These are phyloP conservation scores for Pseudogymnoascus sp. DNA, from an alignment of 2,329 filamentous ascomycete species.

Conservation along the genomic window DNA sequence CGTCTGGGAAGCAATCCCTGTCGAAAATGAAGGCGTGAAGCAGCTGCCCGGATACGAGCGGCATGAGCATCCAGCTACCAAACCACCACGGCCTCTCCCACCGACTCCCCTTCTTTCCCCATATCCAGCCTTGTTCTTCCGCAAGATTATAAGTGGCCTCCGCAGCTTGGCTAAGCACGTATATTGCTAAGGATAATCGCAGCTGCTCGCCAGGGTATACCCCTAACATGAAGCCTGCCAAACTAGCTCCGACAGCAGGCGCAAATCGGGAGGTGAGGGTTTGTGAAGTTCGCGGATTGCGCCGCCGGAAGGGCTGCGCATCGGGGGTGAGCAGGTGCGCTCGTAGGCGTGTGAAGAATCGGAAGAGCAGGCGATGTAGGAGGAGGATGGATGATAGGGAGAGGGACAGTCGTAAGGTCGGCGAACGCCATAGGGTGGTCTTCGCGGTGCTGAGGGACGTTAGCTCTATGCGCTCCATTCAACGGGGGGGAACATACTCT, in stretches of 20 bases:
- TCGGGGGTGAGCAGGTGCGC: slow-evolving; percentile 72
- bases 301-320: slow-evolving; percentile 69
- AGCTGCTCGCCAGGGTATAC: slow-evolving; percentile 64
- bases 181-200: slow-evolving; percentile 75
- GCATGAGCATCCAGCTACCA: slow-evolving; percentile 76
- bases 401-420: slow-evolving; percentile 69
- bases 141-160: slow-evolving; percentile 83
- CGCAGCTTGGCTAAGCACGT: slow-evolving; percentile 69
- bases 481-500: slow-evolving; percentile 11
- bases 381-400: slow-evolving; percentile 81
- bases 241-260: slow-evolving; percentile 80
- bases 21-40: slow-evolving; percentile 72
- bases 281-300: slow-evolving; percentile 69
- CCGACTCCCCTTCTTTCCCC: slow-evolving; percentile 48
- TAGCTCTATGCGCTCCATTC: slow-evolving; percentile 11
- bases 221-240: slow-evolving; percentile 77
- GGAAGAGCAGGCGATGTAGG: slow-evolving; percentile 80
- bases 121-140: slow-evolving; percentile 64
- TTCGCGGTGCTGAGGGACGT: slow-evolving; percentile 32
- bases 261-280: slow-evolving; percentile 77
- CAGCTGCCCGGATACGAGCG: slow-evolving; percentile 67
- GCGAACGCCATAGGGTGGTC: slow-evolving; percentile 53
- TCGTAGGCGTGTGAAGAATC: slow-evolving; percentile 77
- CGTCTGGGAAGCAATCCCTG: slow-evolving; percentile 62
- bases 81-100: slow-evolving; percentile 72